Conservation (phyloP, 2,329 filamentous ascomycete species). For the Didymella pinodella region DNA sequence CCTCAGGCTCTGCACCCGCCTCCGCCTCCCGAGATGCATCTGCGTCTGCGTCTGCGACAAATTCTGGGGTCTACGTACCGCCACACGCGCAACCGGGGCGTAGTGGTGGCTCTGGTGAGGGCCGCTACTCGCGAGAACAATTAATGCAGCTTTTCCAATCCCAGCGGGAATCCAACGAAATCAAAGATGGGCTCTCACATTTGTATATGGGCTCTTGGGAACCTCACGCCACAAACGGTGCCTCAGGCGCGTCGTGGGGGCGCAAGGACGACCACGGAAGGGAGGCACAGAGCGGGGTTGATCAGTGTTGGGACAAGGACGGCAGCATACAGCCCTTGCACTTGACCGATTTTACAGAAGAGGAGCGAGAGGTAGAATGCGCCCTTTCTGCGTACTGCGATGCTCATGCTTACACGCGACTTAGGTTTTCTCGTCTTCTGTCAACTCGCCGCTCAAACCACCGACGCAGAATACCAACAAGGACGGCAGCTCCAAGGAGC, state of each 20-base stretch:
- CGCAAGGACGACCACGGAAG: constrained; percentile 75
- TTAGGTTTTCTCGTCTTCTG: constrained; percentile 81
- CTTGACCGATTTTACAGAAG: constrained; percentile 73
- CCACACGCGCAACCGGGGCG: constrained; percentile 66
- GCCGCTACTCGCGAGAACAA: constrained; percentile 80
- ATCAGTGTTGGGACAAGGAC: constrained; percentile 85
- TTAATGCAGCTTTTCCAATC: constrained; percentile 76
- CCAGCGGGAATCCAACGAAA: constrained; percentile 62
- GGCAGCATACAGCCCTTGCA: constrained; percentile 76
- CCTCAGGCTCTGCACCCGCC: constrained; percentile 52
- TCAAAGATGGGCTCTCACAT: constrained; percentile 68
- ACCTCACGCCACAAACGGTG: constrained; percentile 73
- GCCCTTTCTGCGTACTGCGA: neutral
- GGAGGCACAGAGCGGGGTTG: constrained; percentile 78
- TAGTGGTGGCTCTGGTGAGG: constrained; percentile 63
- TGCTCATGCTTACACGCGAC: constrained; percentile 19
- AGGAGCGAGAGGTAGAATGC: constrained; percentile 68
- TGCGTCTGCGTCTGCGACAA: constrained; percentile 46
- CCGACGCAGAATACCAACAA: constrained; percentile 73
- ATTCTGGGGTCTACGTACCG: constrained; percentile 65
- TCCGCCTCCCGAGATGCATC: constrained; percentile 42
- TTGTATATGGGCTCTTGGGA: constrained; percentile 82
- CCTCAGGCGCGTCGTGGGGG: constrained; percentile 70
- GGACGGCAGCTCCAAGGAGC: constrained; percentile 63
- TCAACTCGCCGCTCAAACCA: constrained; percentile 93